Conservation (phyloP, 179 eudicot species). For the Sideroxylon spinosum region DNA sequence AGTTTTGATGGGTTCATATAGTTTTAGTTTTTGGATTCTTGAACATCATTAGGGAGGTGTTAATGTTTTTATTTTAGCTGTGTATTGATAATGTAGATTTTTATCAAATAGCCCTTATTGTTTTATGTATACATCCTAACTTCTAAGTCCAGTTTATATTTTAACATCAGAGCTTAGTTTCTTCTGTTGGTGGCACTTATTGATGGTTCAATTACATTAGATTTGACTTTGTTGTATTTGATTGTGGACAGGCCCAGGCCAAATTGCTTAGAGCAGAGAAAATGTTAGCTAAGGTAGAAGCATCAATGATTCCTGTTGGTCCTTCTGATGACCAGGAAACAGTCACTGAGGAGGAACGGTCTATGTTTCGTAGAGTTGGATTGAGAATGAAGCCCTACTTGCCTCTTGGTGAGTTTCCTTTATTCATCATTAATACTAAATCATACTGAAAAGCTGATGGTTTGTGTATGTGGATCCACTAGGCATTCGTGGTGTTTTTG, state of each 20-base stretch:
- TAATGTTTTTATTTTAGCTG: neutral
- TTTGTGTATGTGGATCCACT: slow-evolving; percentile 22
- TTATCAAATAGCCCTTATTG: neutral
- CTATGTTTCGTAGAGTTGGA: slow-evolving; percentile 80
- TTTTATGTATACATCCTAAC: neutral
- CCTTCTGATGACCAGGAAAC: slow-evolving; percentile 96
- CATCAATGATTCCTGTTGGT: slow-evolving; percentile 77
- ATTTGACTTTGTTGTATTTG: slow-evolving; percentile 19
- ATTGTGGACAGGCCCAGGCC: slow-evolving; percentile 65
- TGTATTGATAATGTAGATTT: neutral
- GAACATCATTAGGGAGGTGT: neutral
- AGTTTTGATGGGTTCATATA: neutral
- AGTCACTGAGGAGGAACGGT: slow-evolving; percentile 87
- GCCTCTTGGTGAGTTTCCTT: slow-evolving; percentile 76
- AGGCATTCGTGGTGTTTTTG: slow-evolving; percentile 97
- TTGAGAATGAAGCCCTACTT: slow-evolving; percentile 91
- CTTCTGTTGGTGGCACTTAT: slow-evolving; percentile 3
- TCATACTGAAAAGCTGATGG: slow-evolving; percentile 6
- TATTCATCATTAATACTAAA: neutral
- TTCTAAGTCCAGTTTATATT: slow-evolving; percentile 3
- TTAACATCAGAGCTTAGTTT: neutral
- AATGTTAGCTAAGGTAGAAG: slow-evolving; percentile 68
- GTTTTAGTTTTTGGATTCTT: neutral
- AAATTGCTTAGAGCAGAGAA: slow-evolving; percentile 84
- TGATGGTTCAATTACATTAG: neutral